These are phyloP conservation scores for Iris macrosiphon DNA, from an alignment of 106 monocot species.

Conservation along the genomic window DNA sequence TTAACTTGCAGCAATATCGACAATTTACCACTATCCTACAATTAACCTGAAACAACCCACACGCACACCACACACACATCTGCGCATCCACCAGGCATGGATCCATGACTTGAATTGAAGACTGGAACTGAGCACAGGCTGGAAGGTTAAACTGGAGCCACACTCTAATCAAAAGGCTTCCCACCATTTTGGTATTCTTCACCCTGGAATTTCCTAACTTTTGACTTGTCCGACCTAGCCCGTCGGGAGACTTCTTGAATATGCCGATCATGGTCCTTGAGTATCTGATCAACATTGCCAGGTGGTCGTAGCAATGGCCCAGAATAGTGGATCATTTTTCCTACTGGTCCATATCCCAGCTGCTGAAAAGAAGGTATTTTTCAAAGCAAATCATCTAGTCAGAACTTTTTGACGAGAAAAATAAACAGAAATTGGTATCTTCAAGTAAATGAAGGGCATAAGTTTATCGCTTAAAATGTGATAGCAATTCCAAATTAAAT, in stretches of 20 bases:
- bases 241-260: conserved; percentile 68
- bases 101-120: conserved; percentile 35
- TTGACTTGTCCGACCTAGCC: conserved; percentile 54
- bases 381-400: no score
- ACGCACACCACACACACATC: not conserved
- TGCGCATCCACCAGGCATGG: no score
- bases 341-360: conserved; percentile 36
- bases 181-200: conserved; percentile 18
- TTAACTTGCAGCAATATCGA: no score
- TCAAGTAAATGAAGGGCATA: no score
- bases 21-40: no score
- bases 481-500: no score
- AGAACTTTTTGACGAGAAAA: no score
- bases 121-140: conserved; percentile 35
- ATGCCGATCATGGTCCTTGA: conserved; percentile 81
- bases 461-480: no score
- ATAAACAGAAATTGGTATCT: no score
- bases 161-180: conserved; percentile 36
- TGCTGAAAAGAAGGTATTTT: conserved; percentile 5
- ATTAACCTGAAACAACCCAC: no score
- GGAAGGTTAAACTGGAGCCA: conserved; percentile 50
- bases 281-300: conserved; percentile 72
- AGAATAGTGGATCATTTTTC: conserved; percentile 74
- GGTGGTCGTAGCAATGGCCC: conserved; percentile 62
- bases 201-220: conserved; percentile 33